Evolutionary conservation across 208 protist genomes (phyloP), one percentile per base, ranked within the genome.

Genomic region (Trypanosoma congolense): DNA sequence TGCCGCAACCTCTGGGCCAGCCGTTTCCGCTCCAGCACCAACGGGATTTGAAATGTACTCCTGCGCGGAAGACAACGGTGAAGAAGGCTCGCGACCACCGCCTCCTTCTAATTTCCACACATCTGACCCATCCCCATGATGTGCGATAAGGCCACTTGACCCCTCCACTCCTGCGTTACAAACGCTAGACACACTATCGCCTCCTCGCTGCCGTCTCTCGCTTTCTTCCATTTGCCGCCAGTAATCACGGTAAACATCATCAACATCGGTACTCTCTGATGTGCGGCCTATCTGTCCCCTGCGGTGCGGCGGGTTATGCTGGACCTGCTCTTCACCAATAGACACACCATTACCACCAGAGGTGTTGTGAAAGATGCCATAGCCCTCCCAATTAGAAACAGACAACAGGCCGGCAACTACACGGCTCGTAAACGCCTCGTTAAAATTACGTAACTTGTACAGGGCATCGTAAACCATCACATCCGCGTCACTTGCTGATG

Each of bases 341-440:
- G 4, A 3, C 9, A 38, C 12, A 38, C 33, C 33, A 12, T 38
- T 38, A 38, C 33, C 6, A 38, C 6, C 33, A 38, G 9, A 38
- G 6, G 12, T 38, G 33, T 12, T 12, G 33, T 38, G 12, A 38
- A 12, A 38, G 12, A 42, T 12, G 19, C 49, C 59, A 22, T 44
- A 65, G 16, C 59, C 33, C 22, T 59, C 52, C 51, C 61, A 66
- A 35, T 59, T 47, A 8, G 55, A 65, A 2, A 87, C 8, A 0
- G 75, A 83, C 4, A 87, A 29, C 1, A 87, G 47, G 1, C 79
- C 79, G 16, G 70, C 72, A 10, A 80, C 61, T 25, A 80, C 65
- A 24, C 65, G 56, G 35, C 72, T 87, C 10, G 75, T 38, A 56
- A 83, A 87, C 30, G 10, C 24, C 14, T 80, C 72, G 60, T 70